Percentiles rank a stretch among this genome's conserved stretches.
These are phyloP conservation scores for Melocanna baccifera DNA, from an alignment of 176 grass and related monocot genomes.

Conservation along the genomic window DNA sequence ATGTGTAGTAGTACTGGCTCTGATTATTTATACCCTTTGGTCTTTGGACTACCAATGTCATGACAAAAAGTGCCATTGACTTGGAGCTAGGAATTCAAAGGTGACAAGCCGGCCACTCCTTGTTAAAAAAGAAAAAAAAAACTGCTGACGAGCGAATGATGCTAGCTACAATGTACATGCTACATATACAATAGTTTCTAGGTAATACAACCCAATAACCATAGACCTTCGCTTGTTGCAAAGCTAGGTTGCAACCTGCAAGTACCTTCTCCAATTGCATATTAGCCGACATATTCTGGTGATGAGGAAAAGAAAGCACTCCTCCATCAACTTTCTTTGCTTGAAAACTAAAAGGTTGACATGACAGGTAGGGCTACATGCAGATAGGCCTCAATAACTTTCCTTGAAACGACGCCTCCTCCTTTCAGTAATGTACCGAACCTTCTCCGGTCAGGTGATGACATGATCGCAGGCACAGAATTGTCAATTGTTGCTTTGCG, in stretches of 20 bases:
- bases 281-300: background rate
- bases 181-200: conserved; percentile 1
- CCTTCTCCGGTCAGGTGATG: conserved; percentile 8
- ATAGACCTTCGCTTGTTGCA: background rate
- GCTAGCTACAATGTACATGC: background rate
- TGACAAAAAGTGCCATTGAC: conserved; percentile 34
- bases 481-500: background rate
- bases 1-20: background rate
- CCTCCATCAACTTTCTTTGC: conserved; percentile 1
- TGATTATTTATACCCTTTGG: background rate
- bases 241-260: background rate
- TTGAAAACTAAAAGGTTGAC: conserved; percentile 29
- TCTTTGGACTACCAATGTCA: background rate
- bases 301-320: background rate
- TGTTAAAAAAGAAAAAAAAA: background rate
- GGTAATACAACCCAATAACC: background rate
- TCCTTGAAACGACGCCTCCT: conserved; percentile 8
- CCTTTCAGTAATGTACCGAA: background rate
- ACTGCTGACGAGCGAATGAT: conserved; percentile 18
- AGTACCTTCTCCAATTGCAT: background rate
- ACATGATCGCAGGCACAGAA: conserved; percentile 21
- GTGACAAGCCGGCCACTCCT: background rate
- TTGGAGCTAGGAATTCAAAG: background rate
- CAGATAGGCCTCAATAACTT: background rate
- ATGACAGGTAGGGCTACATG: background rate